Evolutionary conservation across 805 yeast species (phyloP), one percentile per base, ranked within the genome.

Genomic region (Citeromyces matritensis): DNA sequence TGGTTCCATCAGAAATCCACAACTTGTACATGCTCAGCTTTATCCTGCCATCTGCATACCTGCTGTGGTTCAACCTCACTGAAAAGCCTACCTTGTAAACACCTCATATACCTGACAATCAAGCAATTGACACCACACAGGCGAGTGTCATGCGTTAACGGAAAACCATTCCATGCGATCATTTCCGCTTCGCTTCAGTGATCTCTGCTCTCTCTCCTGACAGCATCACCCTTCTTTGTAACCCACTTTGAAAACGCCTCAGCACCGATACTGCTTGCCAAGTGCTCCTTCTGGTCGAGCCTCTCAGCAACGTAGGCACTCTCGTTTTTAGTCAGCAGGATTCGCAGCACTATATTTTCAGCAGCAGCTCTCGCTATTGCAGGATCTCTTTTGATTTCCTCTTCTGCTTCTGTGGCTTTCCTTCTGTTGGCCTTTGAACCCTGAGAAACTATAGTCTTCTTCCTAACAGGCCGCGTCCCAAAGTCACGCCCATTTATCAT

Each of bases 311-410:
- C 83, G 46, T 61, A 77, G 1, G 61, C 61, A 26, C 58, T 55
- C 31, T 77, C 76, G 14, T 25, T 44, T 25, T 43, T 48, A 10
- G 85, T 60, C 15, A 85, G 53, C 33, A 88, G 48, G 10, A 84
- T 60, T 31, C 96, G 63, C 37, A 88, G 52, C 5, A 86, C 60
- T 9, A 84, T 63, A 41, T 83, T 83, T 41, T 81, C 86, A 5
- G 68, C 64, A 4, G 49, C 51, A 10, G 53, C 48, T 15, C 50
- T 45, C 26, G 47, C 43, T 17, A 61, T 55, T 2, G 56, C 45
- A 7, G 63, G 68, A 27, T 63, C 63, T 4, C 42, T 31, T 37
- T 46, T 47, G 2, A 57, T 52, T 27, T 56, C 54, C 23, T 33
- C 41, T 13, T 31, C 11, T 1, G 65, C 71, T 10, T 57, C 49